A percentile compares a stretch with the other conserved stretches of the same genome.
phyloP scores from a whole-genome alignment of 805 yeast species.

The Starmerella potacharoeniae region DNA sequence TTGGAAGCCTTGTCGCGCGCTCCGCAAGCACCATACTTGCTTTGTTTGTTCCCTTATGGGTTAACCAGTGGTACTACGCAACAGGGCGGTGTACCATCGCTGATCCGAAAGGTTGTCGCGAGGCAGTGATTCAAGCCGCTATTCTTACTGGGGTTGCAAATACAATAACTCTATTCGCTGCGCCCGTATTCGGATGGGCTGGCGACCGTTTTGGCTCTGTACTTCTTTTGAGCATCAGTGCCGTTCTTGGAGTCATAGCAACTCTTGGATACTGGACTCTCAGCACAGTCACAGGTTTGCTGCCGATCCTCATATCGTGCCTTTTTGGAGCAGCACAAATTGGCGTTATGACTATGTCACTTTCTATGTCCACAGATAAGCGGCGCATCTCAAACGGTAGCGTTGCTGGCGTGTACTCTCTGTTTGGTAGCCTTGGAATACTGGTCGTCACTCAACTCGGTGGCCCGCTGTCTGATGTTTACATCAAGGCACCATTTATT shows the following conservation, averaged over 20 bases:
- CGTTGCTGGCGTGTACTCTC: conserved; percentile 56
- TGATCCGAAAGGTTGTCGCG: conserved; percentile 37
- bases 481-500: conserved; percentile 50
- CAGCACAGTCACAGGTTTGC: conserved; percentile 30
- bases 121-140: conserved; percentile 55
- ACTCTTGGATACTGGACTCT: conserved; percentile 21
- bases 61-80: conserved; percentile 43
- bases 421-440: conserved; percentile 59
- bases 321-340: conserved; percentile 52
- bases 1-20: conserved; percentile 53
- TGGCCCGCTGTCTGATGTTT: conserved; percentile 46
- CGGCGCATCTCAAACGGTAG: conserved; percentile 44
- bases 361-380: conserved; percentile 46
- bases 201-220: conserved; percentile 39
- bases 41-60: conserved; percentile 52
- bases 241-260: conserved; percentile 19
- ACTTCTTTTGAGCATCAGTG: conserved; percentile 26
- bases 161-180: conserved; percentile 42
- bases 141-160: conserved; percentile 60
- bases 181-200: conserved; percentile 55
- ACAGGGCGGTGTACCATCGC: conserved; percentile 38
- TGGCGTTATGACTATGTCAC: conserved; percentile 49
- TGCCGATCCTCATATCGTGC: conserved; percentile 31
- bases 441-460: conserved; percentile 49
- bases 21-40: conserved; percentile 48